Percentiles rank a stretch among this genome's conserved stretches.
phyloP scores from a whole-genome alignment of 2,329 filamentous ascomycete genomes.

The Penicillium sp. region DNA sequence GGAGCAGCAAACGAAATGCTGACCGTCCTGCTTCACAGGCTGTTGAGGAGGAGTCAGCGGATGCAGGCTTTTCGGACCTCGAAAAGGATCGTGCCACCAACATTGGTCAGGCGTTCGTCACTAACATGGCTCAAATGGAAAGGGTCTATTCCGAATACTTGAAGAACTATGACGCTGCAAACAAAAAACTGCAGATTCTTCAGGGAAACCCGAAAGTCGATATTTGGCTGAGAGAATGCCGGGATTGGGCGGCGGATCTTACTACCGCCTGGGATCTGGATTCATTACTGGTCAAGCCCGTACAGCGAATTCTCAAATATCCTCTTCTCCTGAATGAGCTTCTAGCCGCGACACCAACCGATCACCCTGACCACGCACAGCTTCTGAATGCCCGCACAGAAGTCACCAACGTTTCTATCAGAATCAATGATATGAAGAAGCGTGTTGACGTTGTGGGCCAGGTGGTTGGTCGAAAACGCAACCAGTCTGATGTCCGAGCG shows the following conservation, averaged over 20 bases:
- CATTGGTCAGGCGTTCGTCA: constrained; percentile 60
- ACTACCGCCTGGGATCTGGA: constrained; percentile 94
- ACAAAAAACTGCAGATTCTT: constrained; percentile 56
- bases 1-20: constrained; percentile 53
- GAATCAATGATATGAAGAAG: constrained; percentile 93
- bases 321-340: constrained; percentile 81
- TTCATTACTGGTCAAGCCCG: constrained; percentile 94
- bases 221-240: constrained; percentile 91
- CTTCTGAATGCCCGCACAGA: constrained; percentile 74
- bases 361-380: constrained; percentile 77
- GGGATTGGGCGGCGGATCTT: constrained; percentile 85
- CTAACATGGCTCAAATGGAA: constrained; percentile 60
- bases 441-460: constrained; percentile 90
- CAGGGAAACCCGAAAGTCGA: constrained; percentile 59
- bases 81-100: constrained; percentile 60
- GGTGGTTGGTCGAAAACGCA: constrained; percentile 80
- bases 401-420: constrained; percentile 58
- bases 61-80: constrained; percentile 43
- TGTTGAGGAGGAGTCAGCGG: constrained; percentile 29
- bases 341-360: constrained; percentile 72
- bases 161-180: constrained; percentile 65
- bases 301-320: constrained; percentile 92
- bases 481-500: constrained; percentile 83
- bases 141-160: constrained; percentile 65
- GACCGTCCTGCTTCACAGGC: constrained; percentile 30